Evolutionary conservation across 768 basidiomycete species (phyloP).

Genomic region (Trametes coccinea): DNA sequence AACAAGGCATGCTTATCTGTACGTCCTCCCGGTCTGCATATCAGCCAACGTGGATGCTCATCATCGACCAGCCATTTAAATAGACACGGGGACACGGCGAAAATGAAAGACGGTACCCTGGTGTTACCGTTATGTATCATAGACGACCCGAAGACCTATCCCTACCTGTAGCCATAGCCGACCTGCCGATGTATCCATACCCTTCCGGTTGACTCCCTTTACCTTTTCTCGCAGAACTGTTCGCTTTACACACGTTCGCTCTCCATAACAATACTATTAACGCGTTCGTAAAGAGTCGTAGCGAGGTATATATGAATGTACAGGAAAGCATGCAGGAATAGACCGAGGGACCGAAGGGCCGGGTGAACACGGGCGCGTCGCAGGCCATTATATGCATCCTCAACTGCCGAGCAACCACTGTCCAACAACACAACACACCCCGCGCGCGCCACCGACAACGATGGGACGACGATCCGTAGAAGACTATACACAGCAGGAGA

Average conservation of each 20-base stretch:
- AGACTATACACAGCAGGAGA: background rate
- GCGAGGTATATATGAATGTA: constrained; percentile 33
- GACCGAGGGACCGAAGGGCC: constrained; percentile 6
- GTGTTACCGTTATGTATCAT: constrained; percentile 2
- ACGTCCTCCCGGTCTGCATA: background rate
- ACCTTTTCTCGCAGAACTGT: background rate
- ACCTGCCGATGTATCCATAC: constrained; percentile 39
- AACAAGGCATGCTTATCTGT: constrained; percentile 85
- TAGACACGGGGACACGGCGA: background rate
- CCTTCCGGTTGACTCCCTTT: background rate
- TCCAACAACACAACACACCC: constrained; percentile 1
- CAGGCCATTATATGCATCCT: background rate
- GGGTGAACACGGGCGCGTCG: background rate
- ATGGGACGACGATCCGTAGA: background rate
- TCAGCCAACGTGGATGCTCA: background rate
- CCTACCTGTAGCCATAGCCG: constrained; percentile 24
- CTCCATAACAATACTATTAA: constrained; percentile 25
- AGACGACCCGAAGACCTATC: background rate
- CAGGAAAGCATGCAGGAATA: constrained; percentile 24
- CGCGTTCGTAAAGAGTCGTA: constrained; percentile 28
- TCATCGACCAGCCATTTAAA: constrained; percentile 3
- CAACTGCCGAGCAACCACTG: background rate
- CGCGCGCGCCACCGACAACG: background rate
- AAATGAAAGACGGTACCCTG: no score
- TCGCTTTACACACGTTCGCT: background rate